Evolutionary conservation across 805 yeast species (phyloP).

Genomic region (Barnettozyma botsteinii): DNA sequence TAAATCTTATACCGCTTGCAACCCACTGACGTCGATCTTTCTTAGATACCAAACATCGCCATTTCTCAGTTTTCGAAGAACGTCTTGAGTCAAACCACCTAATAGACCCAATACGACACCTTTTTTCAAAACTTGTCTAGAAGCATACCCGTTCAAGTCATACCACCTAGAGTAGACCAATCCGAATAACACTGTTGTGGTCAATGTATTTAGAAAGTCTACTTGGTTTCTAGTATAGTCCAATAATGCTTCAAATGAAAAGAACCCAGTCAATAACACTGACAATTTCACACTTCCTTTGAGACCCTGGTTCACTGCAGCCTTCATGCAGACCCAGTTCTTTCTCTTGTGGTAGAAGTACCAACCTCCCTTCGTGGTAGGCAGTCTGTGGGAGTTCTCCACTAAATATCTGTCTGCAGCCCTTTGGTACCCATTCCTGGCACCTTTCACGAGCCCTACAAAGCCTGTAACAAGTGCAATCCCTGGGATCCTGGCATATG

Average conservation of each 20-base stretch:
- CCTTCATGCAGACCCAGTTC: constrained; percentile 62
- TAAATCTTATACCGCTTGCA: not conserved
- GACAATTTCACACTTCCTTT: constrained; percentile 38
- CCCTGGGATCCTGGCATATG: constrained; percentile 39
- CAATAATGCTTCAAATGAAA: constrained; percentile 55
- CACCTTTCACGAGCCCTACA: constrained; percentile 49
- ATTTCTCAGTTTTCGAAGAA: constrained; percentile 49
- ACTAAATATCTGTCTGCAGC: constrained; percentile 62
- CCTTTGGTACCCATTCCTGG: constrained; percentile 49
- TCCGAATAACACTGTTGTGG: constrained; percentile 50
- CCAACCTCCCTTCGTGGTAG: constrained; percentile 78
- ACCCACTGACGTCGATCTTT: not conserved
- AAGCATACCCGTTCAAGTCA: constrained; percentile 36
- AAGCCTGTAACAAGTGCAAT: constrained; percentile 35
- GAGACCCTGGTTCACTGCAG: constrained; percentile 47
- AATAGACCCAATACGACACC: constrained; percentile 56
- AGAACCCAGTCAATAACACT: constrained; percentile 41
- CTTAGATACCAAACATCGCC: constrained; percentile 57
- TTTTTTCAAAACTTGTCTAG: constrained; percentile 36
- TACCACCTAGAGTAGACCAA: constrained; percentile 42
- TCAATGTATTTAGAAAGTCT: constrained; percentile 60
- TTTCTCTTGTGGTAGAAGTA: constrained; percentile 81
- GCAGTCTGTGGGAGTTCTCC: constrained; percentile 78
- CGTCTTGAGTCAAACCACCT: constrained; percentile 65
- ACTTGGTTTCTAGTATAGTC: constrained; percentile 48